Conservation (phyloP, 768 basidiomycete species). For the Amanita brunnescens region DNA sequence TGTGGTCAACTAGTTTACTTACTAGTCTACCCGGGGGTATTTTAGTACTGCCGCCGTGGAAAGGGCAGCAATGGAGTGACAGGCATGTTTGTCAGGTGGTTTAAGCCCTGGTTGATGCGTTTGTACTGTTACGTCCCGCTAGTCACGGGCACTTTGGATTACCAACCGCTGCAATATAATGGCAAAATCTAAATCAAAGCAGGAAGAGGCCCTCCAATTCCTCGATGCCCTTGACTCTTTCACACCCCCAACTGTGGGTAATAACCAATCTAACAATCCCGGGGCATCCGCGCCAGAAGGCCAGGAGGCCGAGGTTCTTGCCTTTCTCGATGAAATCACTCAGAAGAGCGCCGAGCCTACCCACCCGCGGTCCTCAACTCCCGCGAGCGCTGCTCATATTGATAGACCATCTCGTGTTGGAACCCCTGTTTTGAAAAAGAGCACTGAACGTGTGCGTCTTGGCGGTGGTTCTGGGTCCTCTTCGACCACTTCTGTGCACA, state of each 20-base stretch:
- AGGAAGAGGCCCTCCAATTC: slow-evolving; percentile 85
- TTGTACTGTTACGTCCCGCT: neutral
- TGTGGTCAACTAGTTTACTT: no score
- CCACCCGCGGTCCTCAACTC: slow-evolving; percentile 34
- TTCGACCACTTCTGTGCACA: slow-evolving; percentile 32
- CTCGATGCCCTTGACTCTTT: slow-evolving; percentile 92
- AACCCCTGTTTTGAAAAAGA: slow-evolving; percentile 66
- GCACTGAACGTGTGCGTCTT: slow-evolving; percentile 66
- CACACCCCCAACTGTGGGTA: slow-evolving; percentile 25
- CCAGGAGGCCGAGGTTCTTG: slow-evolving; percentile 73
- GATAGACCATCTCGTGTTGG: slow-evolving; percentile 60
- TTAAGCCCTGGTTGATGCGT: no score
- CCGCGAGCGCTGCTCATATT: slow-evolving; percentile 25
- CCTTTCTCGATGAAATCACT: slow-evolving; percentile 91
- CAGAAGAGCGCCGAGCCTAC: slow-evolving; percentile 82
- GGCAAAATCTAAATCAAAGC: slow-evolving; percentile 62
- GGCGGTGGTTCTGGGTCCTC: slow-evolving; percentile 43
- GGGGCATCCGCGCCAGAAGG: slow-evolving; percentile 31
- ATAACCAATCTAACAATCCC: slow-evolving; percentile 10
- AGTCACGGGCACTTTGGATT: neutral
- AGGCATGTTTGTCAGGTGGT: no score
- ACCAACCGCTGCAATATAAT: slow-evolving; percentile 21
- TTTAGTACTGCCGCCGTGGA: no score
- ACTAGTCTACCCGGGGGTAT: no score
- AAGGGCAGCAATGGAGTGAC: no score